phyloP scores from a whole-genome alignment of 2,329 filamentous ascomycete genomes.

The Cladosporium sp. region DNA sequence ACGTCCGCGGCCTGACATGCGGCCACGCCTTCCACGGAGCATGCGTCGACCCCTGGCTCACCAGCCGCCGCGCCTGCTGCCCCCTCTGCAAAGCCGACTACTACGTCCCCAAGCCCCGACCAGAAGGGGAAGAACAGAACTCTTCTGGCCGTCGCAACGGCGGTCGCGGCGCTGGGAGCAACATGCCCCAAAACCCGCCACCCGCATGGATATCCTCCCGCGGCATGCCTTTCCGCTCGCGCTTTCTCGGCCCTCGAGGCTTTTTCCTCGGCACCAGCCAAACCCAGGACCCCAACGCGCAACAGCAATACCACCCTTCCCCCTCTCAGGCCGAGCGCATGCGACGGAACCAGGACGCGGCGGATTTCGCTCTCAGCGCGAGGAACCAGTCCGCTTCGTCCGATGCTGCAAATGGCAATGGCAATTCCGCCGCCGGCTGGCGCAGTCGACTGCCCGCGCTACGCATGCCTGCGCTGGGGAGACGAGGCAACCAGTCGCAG shows the following conservation, averaged over 20 bases:
- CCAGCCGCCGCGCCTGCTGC: constrained; percentile 88
- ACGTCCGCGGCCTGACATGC: constrained; percentile 88
- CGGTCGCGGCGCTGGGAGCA: constrained; percentile 11
- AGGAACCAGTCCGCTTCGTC: background rate
- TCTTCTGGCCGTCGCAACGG: constrained; percentile 8
- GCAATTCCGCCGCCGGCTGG: constrained; percentile 17
- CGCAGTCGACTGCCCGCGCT: constrained; percentile 22
- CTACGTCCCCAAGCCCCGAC: constrained; percentile 85
- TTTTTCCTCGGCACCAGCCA: constrained; percentile 21
- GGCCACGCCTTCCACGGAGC: constrained; percentile 98
- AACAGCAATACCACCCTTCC: constrained; percentile 8
- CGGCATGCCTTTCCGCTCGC: constrained; percentile 23
- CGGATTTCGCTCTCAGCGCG: constrained; percentile 5
- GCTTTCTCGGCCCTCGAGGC: constrained; percentile 24
- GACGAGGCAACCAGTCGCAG: constrained; percentile 17
- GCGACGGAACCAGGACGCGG: constrained; percentile 12
- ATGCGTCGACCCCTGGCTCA: constrained; percentile 95
- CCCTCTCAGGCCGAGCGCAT: constrained; percentile 12
- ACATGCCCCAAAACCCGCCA: constrained; percentile 24
- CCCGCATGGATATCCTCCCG: constrained; percentile 27
- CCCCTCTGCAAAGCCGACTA: constrained; percentile 98
- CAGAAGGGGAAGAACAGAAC: constrained; percentile 47
- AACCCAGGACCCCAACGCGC: constrained; percentile 2
- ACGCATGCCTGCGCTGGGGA: constrained; percentile 23
- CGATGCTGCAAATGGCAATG: background rate